Base-by-base conservation (phyloP, 179 eudicot genomes). In the Silene vulgaris region DNA sequence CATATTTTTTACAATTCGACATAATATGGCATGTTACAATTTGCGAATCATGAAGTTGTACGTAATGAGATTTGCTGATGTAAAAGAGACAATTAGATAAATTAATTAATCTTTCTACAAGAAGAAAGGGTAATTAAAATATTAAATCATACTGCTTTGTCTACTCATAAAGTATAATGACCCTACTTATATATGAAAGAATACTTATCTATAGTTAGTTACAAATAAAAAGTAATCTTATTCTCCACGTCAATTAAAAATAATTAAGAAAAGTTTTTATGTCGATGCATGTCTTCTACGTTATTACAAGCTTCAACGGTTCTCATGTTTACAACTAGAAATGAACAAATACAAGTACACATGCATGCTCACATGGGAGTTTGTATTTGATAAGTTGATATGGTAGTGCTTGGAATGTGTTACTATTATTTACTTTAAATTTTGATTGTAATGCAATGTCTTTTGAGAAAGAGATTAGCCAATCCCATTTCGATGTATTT, bases 201-300 rank as follows among this genome's bases (percentile, higher is more conserved):
- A 50, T 50, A 50, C 14, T 50, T 50, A 50, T 50, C n/a, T 52
- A 52, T 52, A 52, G 4, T 52, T 13, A 14, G 4, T 52, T 13
- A 14, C 3, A 52, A 52, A 52, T 1, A 0, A 14, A 52, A 50
- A 48, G 59, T 52, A 52, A 52, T 12, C 59, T 52, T 52, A 14
- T 52, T 52, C 59, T 52, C 59, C 59, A 52, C 59, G 59, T 52
- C 59, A 52, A 52, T 52, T 52, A 52, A 52, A 52, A 52, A 52
- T 13, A 52, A 13, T 13, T 52, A 52, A 52, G 17, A 13, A 52
- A 52, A 4, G 0, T 11, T 16, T 16, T 52, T 52, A 52, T 52
- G 59, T 52, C 59, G 59, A 52, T 52, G 59, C 59, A 52, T 52
- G 59, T 52, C 59, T 52, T 52, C 59, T 52, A 52, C 59, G 59